A percentile compares a stretch with the other conserved stretches of the same genome.
These are phyloP conservation scores for Lichtheimia ornata DNA, from an alignment of 371 early-diverging fungal genomes.

Conservation along the genomic window DNA sequence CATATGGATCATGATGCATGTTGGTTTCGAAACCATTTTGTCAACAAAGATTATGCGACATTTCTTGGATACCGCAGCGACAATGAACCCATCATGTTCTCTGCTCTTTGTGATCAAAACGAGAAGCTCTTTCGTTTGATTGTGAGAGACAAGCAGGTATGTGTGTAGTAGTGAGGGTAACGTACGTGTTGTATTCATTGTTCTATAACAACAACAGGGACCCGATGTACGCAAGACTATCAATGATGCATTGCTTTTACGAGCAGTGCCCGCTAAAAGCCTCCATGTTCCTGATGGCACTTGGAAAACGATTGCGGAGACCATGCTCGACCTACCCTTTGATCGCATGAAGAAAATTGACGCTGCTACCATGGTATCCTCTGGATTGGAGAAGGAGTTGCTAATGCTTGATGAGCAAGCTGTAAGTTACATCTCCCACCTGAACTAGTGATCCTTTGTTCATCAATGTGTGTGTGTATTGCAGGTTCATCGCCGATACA, in stretches of 20 bases:
- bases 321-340: conserved; percentile 20
- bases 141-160: conserved; percentile 38
- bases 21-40: conserved; percentile 39
- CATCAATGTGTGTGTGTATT: no score
- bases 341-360: conserved; percentile 30
- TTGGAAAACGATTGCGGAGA: conserved; percentile 25
- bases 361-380: conserved; percentile 36
- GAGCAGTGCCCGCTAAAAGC: conserved; percentile 9
- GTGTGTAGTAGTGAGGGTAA: neutral
- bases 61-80: conserved; percentile 31
- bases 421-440: conserved; percentile 16
- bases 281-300: conserved; percentile 13
- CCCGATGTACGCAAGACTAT: conserved; percentile 22
- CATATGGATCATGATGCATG: conserved; percentile 31
- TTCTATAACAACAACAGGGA: conserved; percentile 6
- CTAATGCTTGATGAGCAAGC: conserved; percentile 55
- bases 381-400: conserved; percentile 60
- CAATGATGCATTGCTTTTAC: conserved; percentile 28
- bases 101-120: conserved; percentile 19
- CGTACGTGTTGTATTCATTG: neutral
- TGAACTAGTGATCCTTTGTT: no score
- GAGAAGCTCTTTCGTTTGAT: conserved; percentile 34
- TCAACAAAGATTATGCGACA: conserved; percentile 37
- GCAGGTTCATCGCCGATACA: conserved; percentile 72
- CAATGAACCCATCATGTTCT: conserved; percentile 15